phyloP scores from a whole-genome alignment of 1,139 yeast genomes.

The Pneumocystis sp. region DNA sequence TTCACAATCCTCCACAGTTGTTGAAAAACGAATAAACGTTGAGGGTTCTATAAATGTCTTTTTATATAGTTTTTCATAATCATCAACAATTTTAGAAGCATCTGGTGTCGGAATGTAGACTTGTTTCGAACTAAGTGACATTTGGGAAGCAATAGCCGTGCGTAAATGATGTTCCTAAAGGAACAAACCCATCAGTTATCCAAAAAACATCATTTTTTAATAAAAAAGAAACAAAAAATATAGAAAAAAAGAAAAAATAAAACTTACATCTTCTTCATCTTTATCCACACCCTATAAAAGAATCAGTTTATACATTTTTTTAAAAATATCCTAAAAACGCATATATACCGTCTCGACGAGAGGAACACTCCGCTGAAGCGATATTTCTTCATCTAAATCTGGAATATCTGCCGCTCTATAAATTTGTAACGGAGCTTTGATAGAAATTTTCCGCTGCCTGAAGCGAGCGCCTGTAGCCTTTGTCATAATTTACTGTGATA shows the following conservation, averaged over 20 bases:
- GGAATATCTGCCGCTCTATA: conserved; percentile 68
- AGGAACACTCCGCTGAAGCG: conserved; percentile 69
- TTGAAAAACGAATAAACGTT: conserved; percentile 72
- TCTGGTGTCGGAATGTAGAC: conserved; percentile 95
- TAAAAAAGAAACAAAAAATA: neutral
- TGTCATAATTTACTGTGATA: conserved; percentile 9
- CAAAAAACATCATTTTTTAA: neutral
- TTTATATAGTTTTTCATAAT: conserved; percentile 54
- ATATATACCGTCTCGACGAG: conserved; percentile 54
- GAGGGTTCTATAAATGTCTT: conserved; percentile 60
- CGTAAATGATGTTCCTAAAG: conserved; percentile 71
- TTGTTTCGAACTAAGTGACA: conserved; percentile 40
- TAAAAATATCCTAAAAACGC: neutral
- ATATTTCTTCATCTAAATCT: conserved; percentile 52
- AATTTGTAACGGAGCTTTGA: conserved; percentile 74
- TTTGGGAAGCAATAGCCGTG: conserved; percentile 68
- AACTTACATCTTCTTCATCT: conserved; percentile 61
- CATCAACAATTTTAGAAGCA: conserved; percentile 38
- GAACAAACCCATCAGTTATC: neutral
- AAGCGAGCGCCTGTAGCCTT: conserved; percentile 27
- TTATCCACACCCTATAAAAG: conserved; percentile 65
- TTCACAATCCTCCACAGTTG: conserved; percentile 85
- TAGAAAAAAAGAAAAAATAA: neutral
- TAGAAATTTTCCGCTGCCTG: conserved; percentile 81
- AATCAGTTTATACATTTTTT: neutral